Base-by-base conservation (phyloP, 805 yeast genomes). In the Torulaspora franciscae region DNA sequence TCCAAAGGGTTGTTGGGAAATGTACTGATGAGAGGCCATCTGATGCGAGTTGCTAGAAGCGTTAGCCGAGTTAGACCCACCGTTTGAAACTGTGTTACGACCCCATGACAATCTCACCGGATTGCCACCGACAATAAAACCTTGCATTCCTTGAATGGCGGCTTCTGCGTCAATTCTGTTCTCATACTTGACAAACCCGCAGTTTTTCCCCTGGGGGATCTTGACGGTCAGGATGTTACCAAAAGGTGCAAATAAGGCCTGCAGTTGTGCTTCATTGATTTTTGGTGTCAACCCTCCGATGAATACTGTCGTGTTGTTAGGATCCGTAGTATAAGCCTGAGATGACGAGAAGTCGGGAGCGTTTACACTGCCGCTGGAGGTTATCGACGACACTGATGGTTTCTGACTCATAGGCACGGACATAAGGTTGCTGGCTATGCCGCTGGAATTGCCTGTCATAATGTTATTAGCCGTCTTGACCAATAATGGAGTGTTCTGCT, bases 91-190 rank as follows among this genome's bases (percentile, higher is more conserved):
- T 11, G 50, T 45, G 27, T 43, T 41, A 56, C 85, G 72, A 37
- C 91, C 91, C 93, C 93, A 85, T 40, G 86, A 77, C 40, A 85
- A 66, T 50, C 90, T 67, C 19, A 85, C 80, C 48, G 90, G 72
- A 42, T 80, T 76, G 2, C 89, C 90, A n/a, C 82, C 83, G 48
- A 85, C 78, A 19, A 79, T 70, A 58, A 79, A 84, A 1, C 95
- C 95, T 63, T 85, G 88, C 85, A 85, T 79, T 3, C 83, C 81
- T 32, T 79, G 75, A 43, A 85, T 83, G 6, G 95, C 88, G 32
- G 78, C 80, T 62, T 83, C 87, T 1, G 93, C 93, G 54, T 82
- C 85, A 54, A 77, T 81, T 49, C 85, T 69, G 28, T 71, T 69
- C n/a, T 76, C 68, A 60, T 79, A 85, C 57, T 79, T 81, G 45